A percentile compares a stretch with the other conserved stretches of the same genome.
These are phyloP conservation scores for Drechslerella dactyloides DNA, from an alignment of 2,329 filamentous ascomycete species.

Conservation along the genomic window DNA sequence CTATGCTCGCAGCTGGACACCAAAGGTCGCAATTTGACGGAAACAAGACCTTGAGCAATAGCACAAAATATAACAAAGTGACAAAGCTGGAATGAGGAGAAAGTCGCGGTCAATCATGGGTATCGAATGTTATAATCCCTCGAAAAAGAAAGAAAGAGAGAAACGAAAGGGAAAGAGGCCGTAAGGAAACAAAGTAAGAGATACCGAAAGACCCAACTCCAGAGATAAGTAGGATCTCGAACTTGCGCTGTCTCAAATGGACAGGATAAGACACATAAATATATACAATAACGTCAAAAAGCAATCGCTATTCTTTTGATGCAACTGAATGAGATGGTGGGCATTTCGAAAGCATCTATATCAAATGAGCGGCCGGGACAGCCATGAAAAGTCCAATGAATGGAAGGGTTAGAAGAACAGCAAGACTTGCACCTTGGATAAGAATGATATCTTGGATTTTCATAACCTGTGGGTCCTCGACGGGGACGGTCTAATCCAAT, in stretches of 20 bases:
- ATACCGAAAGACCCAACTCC: neutral
- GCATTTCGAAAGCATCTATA: constrained; percentile 10
- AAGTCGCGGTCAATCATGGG: neutral
- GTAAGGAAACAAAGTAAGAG: neutral
- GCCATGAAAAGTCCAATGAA: constrained; percentile 37
- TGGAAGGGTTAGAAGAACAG: constrained; percentile 34
- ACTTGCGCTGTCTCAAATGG: neutral
- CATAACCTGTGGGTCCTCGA: constrained; percentile 34
- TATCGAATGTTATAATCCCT: neutral
- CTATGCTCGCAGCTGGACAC: too few species aligned
- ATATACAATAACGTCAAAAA: constrained; percentile 10
- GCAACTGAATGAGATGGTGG: neutral
- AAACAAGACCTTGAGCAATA: neutral
- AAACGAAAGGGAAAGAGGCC: neutral
- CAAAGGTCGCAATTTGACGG: too few species aligned
- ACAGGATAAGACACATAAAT: neutral
- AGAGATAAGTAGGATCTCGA: neutral
- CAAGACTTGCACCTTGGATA: constrained; percentile 30
- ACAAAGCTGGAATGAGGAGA: neutral
- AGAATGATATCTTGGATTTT: constrained; percentile 38
- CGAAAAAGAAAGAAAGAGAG: neutral
- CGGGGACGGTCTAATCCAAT: constrained; percentile 25
- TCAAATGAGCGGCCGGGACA: constrained; percentile 25
- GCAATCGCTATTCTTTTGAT: neutral
- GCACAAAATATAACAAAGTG: neutral